phyloP scores from a whole-genome alignment of 306 rosid species.

The Notholithocarpus densiflorus region DNA sequence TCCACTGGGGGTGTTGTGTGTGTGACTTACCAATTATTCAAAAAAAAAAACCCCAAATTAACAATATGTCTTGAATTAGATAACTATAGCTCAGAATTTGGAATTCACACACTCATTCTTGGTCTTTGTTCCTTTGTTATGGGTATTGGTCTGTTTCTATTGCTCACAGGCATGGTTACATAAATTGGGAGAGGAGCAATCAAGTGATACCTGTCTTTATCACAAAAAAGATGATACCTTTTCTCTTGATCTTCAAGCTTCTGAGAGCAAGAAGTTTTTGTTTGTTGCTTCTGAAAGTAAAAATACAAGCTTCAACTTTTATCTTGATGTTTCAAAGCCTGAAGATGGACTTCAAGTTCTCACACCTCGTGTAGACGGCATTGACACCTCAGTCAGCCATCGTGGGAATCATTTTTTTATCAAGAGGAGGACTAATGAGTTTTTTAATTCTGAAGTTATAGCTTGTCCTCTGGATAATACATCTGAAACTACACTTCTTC shows the following conservation, averaged over 20 bases:
- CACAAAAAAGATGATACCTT: slow-evolving; percentile 74
- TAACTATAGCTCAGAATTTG: not conserved
- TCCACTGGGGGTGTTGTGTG: no score
- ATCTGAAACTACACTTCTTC: slow-evolving; percentile 59
- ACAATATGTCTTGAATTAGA: not conserved
- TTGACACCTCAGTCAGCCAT: slow-evolving; percentile 74
- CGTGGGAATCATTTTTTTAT: slow-evolving; percentile 84
- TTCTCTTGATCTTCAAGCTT: slow-evolving; percentile 68
- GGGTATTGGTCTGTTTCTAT: not conserved
- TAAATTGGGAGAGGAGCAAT: slow-evolving; percentile 69
- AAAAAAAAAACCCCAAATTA: no score
- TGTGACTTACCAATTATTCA: no score
- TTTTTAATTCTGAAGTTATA: slow-evolving; percentile 82
- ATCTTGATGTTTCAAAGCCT: slow-evolving; percentile 73
- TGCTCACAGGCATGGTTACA: slow-evolving; percentile 80
- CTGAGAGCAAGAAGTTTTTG: slow-evolving; percentile 82
- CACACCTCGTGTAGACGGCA: slow-evolving; percentile 75
- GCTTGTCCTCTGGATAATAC: slow-evolving; percentile 66
- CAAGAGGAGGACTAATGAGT: slow-evolving; percentile 60
- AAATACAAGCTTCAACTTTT: slow-evolving; percentile 81
- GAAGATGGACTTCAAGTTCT: slow-evolving; percentile 68
- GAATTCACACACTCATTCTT: not conserved
- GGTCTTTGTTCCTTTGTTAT: not conserved
- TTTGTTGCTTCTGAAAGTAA: slow-evolving; percentile 86
- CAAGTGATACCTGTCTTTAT: slow-evolving; percentile 72